A percentile compares a stretch with the other conserved stretches of the same genome.
These are phyloP conservation scores for button mushroom (Agaricus bisporus) DNA, from an alignment of 768 basidiomycete genomes.

Conservation along the genomic window DNA sequence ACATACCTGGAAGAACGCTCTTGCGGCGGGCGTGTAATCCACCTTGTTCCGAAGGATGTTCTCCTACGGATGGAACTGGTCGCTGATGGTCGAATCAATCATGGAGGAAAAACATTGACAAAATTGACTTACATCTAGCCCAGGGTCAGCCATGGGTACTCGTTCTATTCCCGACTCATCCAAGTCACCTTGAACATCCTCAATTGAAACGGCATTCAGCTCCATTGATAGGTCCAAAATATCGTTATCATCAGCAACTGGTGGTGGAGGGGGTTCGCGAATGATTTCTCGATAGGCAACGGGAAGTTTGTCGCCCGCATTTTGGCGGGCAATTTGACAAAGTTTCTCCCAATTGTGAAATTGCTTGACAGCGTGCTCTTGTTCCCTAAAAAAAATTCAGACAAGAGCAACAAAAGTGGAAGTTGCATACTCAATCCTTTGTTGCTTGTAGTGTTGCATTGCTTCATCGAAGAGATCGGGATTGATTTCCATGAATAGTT, in stretches of 20 bases:
- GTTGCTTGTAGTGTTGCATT: conserved; percentile 89
- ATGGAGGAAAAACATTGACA: not conserved
- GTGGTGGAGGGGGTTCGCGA: conserved; percentile 71
- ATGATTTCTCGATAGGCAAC: conserved; percentile 62
- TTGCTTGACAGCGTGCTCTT: conserved; percentile 76
- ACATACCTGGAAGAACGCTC: conserved; percentile 85
- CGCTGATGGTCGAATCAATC: conserved; percentile 1
- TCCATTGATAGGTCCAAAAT: conserved; percentile 88
- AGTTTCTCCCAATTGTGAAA: conserved; percentile 90
- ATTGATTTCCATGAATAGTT: conserved; percentile 99
- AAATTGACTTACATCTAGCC: conserved; percentile 61
- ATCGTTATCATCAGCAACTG: conserved; percentile 75
- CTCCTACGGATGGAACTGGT: conserved; percentile 9
- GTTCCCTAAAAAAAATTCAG: conserved; percentile 51
- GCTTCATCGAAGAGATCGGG: conserved; percentile 92
- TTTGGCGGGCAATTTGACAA: conserved; percentile 68
- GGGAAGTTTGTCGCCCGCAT: conserved; percentile 66
- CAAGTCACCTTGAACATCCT: conserved; percentile 61
- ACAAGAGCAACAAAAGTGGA: not conserved
- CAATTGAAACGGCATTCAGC: conserved; percentile 77
- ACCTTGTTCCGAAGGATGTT: conserved; percentile 45
- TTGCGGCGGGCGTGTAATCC: conserved; percentile 89
- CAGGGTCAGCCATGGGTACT: conserved; percentile 91
- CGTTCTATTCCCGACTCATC: conserved; percentile 82
- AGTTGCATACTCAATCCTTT: conserved; percentile 68